Evolutionary conservation across 352 stramenopile genomes (phyloP), one percentile per base, ranked within the genome.

Genomic region (Thraustochytrium striatum): DNA sequence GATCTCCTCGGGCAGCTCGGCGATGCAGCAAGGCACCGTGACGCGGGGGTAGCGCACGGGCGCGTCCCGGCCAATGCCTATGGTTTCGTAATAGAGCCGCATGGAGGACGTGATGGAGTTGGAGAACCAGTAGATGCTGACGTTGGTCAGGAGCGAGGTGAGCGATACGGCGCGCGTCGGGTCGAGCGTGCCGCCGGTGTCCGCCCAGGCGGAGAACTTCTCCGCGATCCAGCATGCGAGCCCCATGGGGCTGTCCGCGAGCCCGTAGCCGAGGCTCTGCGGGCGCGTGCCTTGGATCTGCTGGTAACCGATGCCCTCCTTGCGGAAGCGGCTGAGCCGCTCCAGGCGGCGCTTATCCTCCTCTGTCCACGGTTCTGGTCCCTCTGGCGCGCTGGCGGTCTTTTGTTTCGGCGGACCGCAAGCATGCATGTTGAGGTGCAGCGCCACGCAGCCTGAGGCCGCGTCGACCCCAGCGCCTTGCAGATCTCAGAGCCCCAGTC

Each of bases 121-220:
- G 21, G 65, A 41, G 25, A 75, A 75, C 65, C 65, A 75, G 39
- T 75, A 75, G 32, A 75, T 75, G 35, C 65, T 61, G 32, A 75
- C 39, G 50, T 75, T 75, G 5, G 65, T 75, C 30, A 75, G 44
- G 41, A 75, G 25, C 1, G 58, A 30, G 35, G 43, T 38, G 11
- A 75, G 13, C n/a, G 32, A 44, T 5, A 70, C 41, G 25, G 59
- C 59, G 3, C 36, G 9, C 25, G 35, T 50, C 44, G 47, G 7
- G 30, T 61, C 65, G 30, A 19, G 44, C 35, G 32, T 25, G 25
- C 65, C 65, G 25, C 36, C 16, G 8, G 44, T 58, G 50, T 75
- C 65, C 28, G 65, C 35, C 65, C 65, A 75, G 16, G 44, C 65
- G 44, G 41, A 61, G 30, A 62, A 75, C 35, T 75, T 75, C 36